Evolutionary conservation across 148 eudicot species (phyloP), one percentile per base, ranked within the genome.

Genomic region (Camellia lanceoleosa): DNA sequence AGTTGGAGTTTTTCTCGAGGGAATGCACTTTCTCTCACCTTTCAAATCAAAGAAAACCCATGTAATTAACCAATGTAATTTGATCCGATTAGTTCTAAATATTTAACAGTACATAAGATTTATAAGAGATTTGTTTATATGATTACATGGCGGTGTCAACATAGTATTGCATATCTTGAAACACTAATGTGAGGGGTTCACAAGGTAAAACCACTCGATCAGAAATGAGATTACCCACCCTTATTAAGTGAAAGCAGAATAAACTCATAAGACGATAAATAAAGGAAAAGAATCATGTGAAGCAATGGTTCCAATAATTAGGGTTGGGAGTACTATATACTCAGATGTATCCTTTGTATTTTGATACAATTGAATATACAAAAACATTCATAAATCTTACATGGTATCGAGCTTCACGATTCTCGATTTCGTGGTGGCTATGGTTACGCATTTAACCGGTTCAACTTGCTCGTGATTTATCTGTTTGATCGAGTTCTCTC

Each of bases 131-230:
- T 67, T 43, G 55, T 77, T 77, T 68, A 10, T 47, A 55, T 18
- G 59, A 78, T 84, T 85, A 93, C 97, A 52, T 4, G 23, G 94
- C 89, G 74, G 93, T 82, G 68, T 94, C 97, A 46, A 92, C 84
- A 80, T 85, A 89, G 86, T 92, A 94, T 63, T 90, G 92, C 83
- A 94, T 81, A 78, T 91, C 87, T 79, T 84, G 86, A 84, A 94
- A 94, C 63, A 86, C 83, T 30, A 94, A 47, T 1, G 90, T 80
- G 6, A 90, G 86, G 38, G 97, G 97, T 79, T 84, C 87, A 78
- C 91, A 94, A 71, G 98, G 97, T 75, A 92, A 82, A 77, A 90
- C 88, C 90, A 92, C 77, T 80, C 72, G 87, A 20, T 88, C 98
- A 92, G 94, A 84, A 64, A 70, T 80, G 70, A 67, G 42, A 74